Percentiles rank a stretch among this genome's conserved stretches.
Evolutionary conservation across 441 rosid genomes (phyloP).

Genomic region (Adansonia madagascariensis): DNA sequence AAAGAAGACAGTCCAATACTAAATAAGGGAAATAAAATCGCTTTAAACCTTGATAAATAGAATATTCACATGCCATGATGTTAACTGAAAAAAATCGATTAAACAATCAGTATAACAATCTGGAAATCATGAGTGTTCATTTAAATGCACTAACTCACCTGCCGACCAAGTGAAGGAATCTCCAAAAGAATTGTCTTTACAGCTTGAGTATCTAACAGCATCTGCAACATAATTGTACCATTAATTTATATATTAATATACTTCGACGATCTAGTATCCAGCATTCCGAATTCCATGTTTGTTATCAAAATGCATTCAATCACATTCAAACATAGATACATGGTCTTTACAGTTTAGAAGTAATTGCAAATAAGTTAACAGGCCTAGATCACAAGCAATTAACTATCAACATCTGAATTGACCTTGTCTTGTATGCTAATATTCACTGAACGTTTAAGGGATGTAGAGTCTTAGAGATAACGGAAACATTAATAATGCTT

Average conservation of each 20-base stretch:
- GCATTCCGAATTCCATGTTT: background rate
- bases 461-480: background rate
- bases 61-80: background rate
- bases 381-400: background rate
- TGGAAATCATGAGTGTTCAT: background rate
- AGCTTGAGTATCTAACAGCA: constrained; percentile 98
- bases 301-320: constrained; percentile 12
- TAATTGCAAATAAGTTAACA: background rate
- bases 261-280: background rate
- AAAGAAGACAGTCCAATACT: background rate
- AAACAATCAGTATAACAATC: background rate
- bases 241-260: constrained; percentile 13
- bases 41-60: background rate
- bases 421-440: background rate
- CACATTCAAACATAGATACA: constrained; percentile 16
- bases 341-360: background rate
- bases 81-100: background rate
- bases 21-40: constrained; percentile 9
- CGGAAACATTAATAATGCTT: background rate
- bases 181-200: constrained; percentile 94
- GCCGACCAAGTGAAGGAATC: constrained; percentile 90
- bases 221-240: constrained; percentile 54
- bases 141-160: constrained; percentile 50
- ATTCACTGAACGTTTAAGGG: background rate
- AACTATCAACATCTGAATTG: background rate